Conservation (phyloP, 768 basidiomycete genomes). For the Podaxis sp. region DNA sequence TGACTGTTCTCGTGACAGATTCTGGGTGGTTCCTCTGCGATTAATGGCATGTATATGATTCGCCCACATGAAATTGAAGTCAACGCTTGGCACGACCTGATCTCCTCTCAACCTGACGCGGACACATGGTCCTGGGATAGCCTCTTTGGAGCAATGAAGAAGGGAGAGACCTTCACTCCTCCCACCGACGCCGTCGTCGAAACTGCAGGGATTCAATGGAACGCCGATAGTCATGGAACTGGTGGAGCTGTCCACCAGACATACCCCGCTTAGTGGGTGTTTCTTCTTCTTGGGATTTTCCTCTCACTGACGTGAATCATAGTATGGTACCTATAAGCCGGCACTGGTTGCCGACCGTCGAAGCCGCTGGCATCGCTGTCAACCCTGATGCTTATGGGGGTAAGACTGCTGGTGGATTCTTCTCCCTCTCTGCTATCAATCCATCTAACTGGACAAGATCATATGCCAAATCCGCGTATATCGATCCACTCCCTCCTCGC, state of each 20-base stretch:
- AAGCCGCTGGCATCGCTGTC: conserved; percentile 39
- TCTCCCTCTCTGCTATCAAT: conserved; percentile 59
- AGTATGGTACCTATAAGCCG: conserved; percentile 52
- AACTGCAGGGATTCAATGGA: conserved; percentile 40
- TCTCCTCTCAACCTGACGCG: conserved; percentile 32
- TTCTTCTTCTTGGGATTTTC: conserved; percentile 28
- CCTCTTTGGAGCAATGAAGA: conserved; percentile 41
- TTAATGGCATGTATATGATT: conserved; percentile 68
- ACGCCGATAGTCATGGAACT: conserved; percentile 43
- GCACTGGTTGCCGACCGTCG: conserved; percentile 55
- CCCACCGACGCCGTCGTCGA: conserved; percentile 36
- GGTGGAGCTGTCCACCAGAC: conserved; percentile 37
- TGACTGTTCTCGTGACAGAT: conserved; percentile 28
- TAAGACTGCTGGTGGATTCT: conserved; percentile 46
- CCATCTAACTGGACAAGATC: conserved; percentile 63
- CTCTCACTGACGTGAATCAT: conserved; percentile 21
- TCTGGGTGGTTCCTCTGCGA: conserved; percentile 63
- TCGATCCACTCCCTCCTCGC: conserved; percentile 60
- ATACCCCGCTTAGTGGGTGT: conserved; percentile 53
- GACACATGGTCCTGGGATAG: conserved; percentile 43
- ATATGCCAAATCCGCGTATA: conserved; percentile 61
- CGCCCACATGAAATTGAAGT: conserved; percentile 48
- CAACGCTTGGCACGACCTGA: conserved; percentile 41
- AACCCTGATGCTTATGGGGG: conserved; percentile 45
- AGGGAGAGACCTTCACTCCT: conserved; percentile 52